phyloP scores from a whole-genome alignment of 257 asterid genomes.

The Paraleonurus japonicus region DNA sequence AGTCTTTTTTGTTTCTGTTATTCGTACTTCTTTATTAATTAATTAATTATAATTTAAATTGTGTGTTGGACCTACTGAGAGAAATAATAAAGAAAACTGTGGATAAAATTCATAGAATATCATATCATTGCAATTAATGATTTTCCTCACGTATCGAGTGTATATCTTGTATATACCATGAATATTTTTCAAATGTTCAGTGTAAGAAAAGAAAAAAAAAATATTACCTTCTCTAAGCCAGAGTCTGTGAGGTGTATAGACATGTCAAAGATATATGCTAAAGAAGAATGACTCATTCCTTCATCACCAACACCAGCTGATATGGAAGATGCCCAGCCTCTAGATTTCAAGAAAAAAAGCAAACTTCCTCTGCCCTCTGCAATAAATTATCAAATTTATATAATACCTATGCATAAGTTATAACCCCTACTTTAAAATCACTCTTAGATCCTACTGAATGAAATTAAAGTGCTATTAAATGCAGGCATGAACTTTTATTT shows the following conservation, averaged over 20 bases:
- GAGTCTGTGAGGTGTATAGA: constrained; percentile 87
- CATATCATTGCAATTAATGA: neutral
- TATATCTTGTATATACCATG: neutral
- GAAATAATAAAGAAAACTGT: neutral
- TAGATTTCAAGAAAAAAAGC: constrained; percentile 76
- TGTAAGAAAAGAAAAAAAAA: neutral
- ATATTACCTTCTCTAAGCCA: constrained; percentile 86
- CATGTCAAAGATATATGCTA: constrained; percentile 89
- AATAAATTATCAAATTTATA: too few relatives aligned
- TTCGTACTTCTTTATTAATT: neutral
- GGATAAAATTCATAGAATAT: neutral
- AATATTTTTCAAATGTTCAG: constrained; percentile 2
- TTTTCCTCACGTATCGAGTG: neutral
- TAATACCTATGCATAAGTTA: too few relatives aligned
- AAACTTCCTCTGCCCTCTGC: constrained; percentile 98
- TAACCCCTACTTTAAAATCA: too few relatives aligned
- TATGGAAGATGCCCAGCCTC: constrained; percentile 83
- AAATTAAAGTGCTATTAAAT: too few relatives aligned
- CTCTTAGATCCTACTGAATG: too few relatives aligned
- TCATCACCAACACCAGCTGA: constrained; percentile 98
- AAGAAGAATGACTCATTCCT: constrained; percentile 78
- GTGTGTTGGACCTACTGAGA: neutral
- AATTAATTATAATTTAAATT: neutral
- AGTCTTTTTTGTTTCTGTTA: neutral
- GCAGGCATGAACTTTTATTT: too few relatives aligned